Evolutionary conservation across 2,329 filamentous ascomycete genomes (phyloP).

Genomic region (Pestalotiopsis sp.): DNA sequence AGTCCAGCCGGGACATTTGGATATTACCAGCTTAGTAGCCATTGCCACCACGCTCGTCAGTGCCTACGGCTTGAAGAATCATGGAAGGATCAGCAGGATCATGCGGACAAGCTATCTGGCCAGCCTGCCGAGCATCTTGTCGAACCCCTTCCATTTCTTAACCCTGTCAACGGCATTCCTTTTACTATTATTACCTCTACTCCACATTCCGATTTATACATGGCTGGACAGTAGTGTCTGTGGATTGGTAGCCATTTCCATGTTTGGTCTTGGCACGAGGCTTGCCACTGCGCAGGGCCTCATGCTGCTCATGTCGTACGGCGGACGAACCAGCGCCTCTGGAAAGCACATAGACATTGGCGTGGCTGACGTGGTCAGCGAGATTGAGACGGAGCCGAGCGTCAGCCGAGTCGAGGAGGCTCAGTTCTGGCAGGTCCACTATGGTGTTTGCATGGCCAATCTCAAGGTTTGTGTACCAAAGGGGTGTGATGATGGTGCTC

Average conservation of each 20-base stretch:
- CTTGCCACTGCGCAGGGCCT: slow-evolving; percentile 83
- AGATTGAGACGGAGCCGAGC: slow-evolving; percentile 78
- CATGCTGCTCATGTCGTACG: slow-evolving; percentile 95
- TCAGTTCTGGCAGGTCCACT: slow-evolving; percentile 98
- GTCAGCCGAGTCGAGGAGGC: slow-evolving; percentile 83
- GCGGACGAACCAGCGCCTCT: slow-evolving; percentile 32
- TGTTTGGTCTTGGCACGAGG: slow-evolving; percentile 84
- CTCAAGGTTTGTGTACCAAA: slow-evolving; percentile 72
- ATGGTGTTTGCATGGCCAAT: slow-evolving; percentile 94
- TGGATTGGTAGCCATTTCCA: slow-evolving; percentile 76
- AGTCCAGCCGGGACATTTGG: slow-evolving; percentile 75
- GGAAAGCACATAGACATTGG: slow-evolving; percentile 42
- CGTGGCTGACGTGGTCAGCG: slow-evolving; percentile 74
- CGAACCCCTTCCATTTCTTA: slow-evolving; percentile 92
- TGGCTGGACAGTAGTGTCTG: slow-evolving; percentile 85
- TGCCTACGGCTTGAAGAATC: slow-evolving; percentile 84
- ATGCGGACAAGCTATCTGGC: slow-evolving; percentile 85
- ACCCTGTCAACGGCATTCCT: slow-evolving; percentile 84
- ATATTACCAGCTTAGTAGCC: slow-evolving; percentile 78
- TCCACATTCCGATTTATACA: slow-evolving; percentile 77
- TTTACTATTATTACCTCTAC: slow-evolving; percentile 77
- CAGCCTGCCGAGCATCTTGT: slow-evolving; percentile 80
- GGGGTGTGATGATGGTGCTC: slow-evolving; percentile 67
- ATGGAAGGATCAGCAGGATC: slow-evolving; percentile 86
- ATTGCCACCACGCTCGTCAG: slow-evolving; percentile 82